These are phyloP conservation scores for Peronospora belbahrii DNA, from an alignment of 352 stramenopile species.

Conservation along the genomic window DNA sequence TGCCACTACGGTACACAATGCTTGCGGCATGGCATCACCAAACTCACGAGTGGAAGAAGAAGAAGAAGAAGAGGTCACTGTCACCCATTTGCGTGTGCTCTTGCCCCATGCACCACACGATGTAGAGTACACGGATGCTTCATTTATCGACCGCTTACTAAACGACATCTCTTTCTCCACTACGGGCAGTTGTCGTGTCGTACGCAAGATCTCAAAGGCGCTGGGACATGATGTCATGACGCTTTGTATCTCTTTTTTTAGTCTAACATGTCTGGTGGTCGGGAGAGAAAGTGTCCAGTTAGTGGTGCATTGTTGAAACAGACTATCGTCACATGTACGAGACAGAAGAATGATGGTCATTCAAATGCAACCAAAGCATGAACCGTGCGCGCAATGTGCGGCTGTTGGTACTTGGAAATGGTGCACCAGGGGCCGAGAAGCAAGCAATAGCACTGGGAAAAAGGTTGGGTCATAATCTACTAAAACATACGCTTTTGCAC, in stretches of 20 bases:
- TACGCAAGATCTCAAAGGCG: slow-evolving; percentile 42
- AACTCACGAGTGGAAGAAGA: slow-evolving; percentile 2
- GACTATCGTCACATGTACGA: slow-evolving; percentile 5
- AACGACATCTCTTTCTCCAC: slow-evolving; percentile 28
- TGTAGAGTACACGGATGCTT: slow-evolving; percentile 15
- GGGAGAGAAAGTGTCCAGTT: background rate
- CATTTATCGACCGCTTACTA: slow-evolving; percentile 9
- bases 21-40: slow-evolving; percentile 36
- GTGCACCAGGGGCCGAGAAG: slow-evolving; percentile 66
- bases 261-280: slow-evolving; percentile 2
- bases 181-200: slow-evolving; percentile 35
- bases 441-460: slow-evolving; percentile 51
- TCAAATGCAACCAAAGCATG: too few relatives aligned
- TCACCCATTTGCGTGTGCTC: slow-evolving; percentile 36
- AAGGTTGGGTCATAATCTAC: slow-evolving; percentile 23
- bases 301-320: background rate
- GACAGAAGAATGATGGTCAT: background rate
- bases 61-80: slow-evolving; percentile 5
- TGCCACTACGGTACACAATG: slow-evolving; percentile 49
- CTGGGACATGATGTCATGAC: background rate
- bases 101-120: slow-evolving; percentile 45
- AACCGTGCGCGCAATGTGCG: too few relatives aligned
- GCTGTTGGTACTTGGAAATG: slow-evolving; percentile 64
- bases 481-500: background rate
- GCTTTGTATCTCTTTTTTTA: background rate